phyloP scores from a whole-genome alignment of 257 asterid genomes.

The Solanum paucissectum region DNA sequence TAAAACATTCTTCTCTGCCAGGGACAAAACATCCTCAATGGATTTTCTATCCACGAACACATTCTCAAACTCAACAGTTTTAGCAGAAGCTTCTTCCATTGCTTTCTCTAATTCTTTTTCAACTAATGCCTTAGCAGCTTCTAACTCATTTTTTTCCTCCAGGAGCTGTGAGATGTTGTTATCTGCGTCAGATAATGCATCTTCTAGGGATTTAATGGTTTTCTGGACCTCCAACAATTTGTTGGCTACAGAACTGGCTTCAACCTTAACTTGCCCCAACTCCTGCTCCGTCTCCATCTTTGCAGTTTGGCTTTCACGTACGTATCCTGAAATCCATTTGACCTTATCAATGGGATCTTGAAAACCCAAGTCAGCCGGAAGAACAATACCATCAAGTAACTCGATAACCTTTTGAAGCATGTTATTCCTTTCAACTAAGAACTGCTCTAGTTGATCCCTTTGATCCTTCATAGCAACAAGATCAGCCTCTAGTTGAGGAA shows the following conservation, averaged over 20 bases:
- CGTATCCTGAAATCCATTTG: conserved; percentile 45
- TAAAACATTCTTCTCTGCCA: conserved; percentile 45
- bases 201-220: conserved; percentile 38
- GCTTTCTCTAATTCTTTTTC: conserved; percentile 61
- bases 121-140: conserved; percentile 37
- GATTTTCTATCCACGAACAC: conserved; percentile 33
- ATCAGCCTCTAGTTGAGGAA: conserved; percentile 49
- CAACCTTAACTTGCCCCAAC: conserved; percentile 46
- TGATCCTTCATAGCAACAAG: conserved; percentile 38
- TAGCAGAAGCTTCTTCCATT: conserved; percentile 39
- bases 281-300: conserved; percentile 47
- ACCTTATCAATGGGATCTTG: conserved; percentile 66
- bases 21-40: conserved; percentile 47
- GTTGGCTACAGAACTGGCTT: conserved; percentile 30
- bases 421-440: conserved; percentile 58
- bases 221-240: conserved; percentile 41
- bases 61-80: conserved; percentile 42
- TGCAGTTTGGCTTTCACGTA: conserved; percentile 39
- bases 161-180: conserved; percentile 36
- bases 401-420: conserved; percentile 56
- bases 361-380: conserved; percentile 39
- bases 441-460: conserved; percentile 55
- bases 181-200: conserved; percentile 48
- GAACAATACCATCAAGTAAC: conserved; percentile 48
- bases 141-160: conserved; percentile 63